These are phyloP conservation scores for Elsinoe perseae DNA, from an alignment of 2,329 filamentous ascomycete genomes.

Conservation along the genomic window DNA sequence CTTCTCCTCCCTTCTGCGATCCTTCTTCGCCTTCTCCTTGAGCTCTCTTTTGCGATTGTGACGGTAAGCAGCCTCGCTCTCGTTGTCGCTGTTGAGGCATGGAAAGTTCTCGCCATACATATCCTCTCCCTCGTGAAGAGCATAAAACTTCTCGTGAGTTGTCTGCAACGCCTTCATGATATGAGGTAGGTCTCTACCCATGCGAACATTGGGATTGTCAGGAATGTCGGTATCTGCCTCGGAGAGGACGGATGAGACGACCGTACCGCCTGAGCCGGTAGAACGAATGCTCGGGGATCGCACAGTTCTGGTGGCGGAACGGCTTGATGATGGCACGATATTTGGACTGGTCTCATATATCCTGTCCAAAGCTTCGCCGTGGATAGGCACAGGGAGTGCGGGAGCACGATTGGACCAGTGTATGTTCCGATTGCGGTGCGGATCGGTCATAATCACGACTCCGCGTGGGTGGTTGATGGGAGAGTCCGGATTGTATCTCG, in stretches of 20 bases:
- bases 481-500: background rate
- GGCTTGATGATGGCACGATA: background rate
- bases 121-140: background rate
- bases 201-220: background rate
- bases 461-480: background rate
- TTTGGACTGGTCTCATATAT: background rate
- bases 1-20: background rate
- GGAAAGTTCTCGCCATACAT: slow-evolving; percentile 2
- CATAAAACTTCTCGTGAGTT: background rate
- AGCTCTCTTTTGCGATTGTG: background rate
- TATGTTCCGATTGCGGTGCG: background rate
- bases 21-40: background rate
- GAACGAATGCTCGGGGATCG: background rate
- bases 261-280: background rate
- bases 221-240: background rate
- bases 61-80: background rate
- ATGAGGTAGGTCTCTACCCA: background rate
- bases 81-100: slow-evolving; percentile 8
- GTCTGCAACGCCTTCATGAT: background rate
- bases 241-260: background rate
- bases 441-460: background rate
- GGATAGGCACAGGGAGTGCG: background rate
- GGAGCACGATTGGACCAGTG: slow-evolving; percentile 1
- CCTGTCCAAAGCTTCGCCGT: background rate
- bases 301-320: background rate